A percentile compares a stretch with the other conserved stretches of the same genome.
Evolutionary conservation across 2,329 filamentous ascomycete genomes (phyloP).

Genomic region (Pseudogymnoascus sp.): DNA sequence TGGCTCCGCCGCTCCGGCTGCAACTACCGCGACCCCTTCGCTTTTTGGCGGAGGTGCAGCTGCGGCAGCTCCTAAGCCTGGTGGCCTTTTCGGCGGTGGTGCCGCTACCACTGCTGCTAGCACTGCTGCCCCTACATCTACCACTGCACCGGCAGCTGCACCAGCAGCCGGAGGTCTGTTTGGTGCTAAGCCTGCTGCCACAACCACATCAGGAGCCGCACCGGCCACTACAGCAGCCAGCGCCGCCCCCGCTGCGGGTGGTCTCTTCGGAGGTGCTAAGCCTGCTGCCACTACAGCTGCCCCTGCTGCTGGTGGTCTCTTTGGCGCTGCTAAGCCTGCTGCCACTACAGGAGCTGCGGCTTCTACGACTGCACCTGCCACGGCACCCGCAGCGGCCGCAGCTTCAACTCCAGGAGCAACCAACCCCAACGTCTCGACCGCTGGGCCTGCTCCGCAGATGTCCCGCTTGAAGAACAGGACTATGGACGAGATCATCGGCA

Average conservation of each 20-base stretch:
- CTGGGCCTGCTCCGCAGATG: constrained; percentile 73
- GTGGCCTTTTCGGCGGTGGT: constrained; percentile 9
- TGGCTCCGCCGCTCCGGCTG: background rate
- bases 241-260: constrained; percentile 1
- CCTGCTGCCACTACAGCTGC: background rate
- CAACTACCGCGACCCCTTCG: background rate
- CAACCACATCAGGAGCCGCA: constrained; percentile 23
- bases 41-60: constrained; percentile 13
- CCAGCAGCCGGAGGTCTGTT: constrained; percentile 24
- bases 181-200: constrained; percentile 16
- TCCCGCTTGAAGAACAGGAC: constrained; percentile 96
- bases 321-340: constrained; percentile 25
- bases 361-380: constrained; percentile 22
- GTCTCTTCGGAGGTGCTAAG: constrained; percentile 11
- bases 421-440: constrained; percentile 61
- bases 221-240: background rate
- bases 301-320: constrained; percentile 23
- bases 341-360: constrained; percentile 21
- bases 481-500: constrained; percentile 97
- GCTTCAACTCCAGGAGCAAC: constrained; percentile 18
- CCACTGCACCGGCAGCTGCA: constrained; percentile 13
- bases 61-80: background rate
- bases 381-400: constrained; percentile 14
- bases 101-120: constrained; percentile 22
- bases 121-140: constrained; percentile 13